Evolutionary conservation across 257 asterid genomes (phyloP).

Genomic region (Anisodus acutangulus): DNA sequence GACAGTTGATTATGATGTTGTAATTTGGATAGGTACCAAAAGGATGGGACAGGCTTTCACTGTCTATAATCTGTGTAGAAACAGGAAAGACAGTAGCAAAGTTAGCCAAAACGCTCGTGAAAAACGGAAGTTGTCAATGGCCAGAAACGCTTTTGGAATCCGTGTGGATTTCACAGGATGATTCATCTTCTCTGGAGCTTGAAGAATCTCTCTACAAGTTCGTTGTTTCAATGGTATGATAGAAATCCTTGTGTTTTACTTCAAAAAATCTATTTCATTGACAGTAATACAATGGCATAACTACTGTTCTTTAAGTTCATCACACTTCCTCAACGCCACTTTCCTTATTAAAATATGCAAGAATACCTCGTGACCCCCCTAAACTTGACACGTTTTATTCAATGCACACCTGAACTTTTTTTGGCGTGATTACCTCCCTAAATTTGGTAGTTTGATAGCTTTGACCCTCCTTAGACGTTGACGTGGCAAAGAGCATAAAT

Average conservation of each 20-base stretch:
- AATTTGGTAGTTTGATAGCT: too few species aligned
- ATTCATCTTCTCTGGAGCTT: slow-evolving; percentile 54
- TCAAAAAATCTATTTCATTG: neutral
- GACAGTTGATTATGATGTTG: slow-evolving; percentile 4
- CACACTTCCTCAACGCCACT: neutral
- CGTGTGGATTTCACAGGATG: slow-evolving; percentile 56
- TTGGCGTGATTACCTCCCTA: too few species aligned
- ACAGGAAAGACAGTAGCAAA: slow-evolving; percentile 73
- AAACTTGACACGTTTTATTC: too few species aligned
- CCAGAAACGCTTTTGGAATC: slow-evolving; percentile 73
- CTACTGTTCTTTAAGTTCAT: neutral
- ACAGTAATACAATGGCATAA: neutral
- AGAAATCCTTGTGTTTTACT: neutral
- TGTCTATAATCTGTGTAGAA: slow-evolving; percentile 62
- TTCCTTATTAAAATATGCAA: too few species aligned
- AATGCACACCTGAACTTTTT: too few species aligned
- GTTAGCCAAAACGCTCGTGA: slow-evolving; percentile 68
- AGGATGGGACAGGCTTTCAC: slow-evolving; percentile 87
- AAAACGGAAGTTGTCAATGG: slow-evolving; percentile 83
- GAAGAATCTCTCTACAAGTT: slow-evolving; percentile 75
- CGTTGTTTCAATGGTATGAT: slow-evolving; percentile 67
- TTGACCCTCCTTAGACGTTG: neutral
- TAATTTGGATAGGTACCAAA: slow-evolving; percentile 72
- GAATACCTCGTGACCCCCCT: too few species aligned
- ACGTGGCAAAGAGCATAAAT: too few species aligned